Conservation (phyloP, 441 rosid species). For the Brassica hybrid region DNA sequence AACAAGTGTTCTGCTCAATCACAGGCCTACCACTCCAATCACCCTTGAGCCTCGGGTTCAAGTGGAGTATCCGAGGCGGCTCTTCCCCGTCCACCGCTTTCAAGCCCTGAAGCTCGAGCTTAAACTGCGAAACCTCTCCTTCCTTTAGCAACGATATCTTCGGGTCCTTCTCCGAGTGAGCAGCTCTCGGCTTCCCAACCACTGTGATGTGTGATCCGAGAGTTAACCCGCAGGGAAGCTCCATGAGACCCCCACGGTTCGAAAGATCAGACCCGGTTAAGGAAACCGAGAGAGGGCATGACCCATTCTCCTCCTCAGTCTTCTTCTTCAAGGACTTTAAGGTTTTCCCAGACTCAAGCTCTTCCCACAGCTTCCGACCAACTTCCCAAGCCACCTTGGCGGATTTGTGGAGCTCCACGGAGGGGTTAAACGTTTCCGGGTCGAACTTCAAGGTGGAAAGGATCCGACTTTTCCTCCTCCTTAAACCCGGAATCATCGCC, state of each 20-base stretch:
- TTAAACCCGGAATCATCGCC: constrained; percentile 10
- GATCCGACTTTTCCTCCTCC: constrained; percentile 34
- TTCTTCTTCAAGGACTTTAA: constrained; percentile 34
- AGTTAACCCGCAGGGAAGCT: constrained; percentile 88
- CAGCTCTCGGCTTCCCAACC: constrained; percentile 79
- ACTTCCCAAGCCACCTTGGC: constrained; percentile 80
- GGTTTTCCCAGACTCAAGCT: constrained; percentile 56
- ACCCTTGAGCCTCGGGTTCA: constrained; percentile 93
- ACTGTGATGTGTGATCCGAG: constrained; percentile 87
- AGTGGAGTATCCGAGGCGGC: constrained; percentile 92
- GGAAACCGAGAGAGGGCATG: constrained; percentile 71
- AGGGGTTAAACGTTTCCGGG: constrained; percentile 58
- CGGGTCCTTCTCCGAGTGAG: constrained; percentile 69
- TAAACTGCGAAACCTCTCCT: constrained; percentile 87
- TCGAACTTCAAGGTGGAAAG: constrained; percentile 63
- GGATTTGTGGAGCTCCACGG: constrained; percentile 74
- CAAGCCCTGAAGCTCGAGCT: constrained; percentile 89
- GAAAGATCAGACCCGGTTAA: constrained; percentile 67
- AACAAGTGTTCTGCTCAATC: constrained; percentile 97
- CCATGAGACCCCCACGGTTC: constrained; percentile 53
- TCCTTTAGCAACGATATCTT: constrained; percentile 59
- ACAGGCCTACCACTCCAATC: constrained; percentile 96
- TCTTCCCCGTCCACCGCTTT: constrained; percentile 94
- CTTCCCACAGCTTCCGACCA: constrained; percentile 68
- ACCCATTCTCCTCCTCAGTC: constrained; percentile 21